Base-by-base conservation (phyloP, 768 basidiomycete genomes). In the Favolaschia claudopus region DNA sequence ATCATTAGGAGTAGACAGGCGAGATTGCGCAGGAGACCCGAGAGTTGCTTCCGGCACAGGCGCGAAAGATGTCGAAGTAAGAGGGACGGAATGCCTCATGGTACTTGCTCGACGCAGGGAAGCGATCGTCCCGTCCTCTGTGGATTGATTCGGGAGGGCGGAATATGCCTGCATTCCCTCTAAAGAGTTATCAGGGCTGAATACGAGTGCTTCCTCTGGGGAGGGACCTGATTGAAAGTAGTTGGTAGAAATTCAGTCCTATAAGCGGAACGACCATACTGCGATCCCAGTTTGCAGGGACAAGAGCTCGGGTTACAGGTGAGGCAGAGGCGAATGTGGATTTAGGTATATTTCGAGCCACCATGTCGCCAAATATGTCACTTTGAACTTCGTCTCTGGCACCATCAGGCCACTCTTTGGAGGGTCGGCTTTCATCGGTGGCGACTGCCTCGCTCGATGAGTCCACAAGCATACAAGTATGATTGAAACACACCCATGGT, bases 201-300 rank as follows among this genome's bases (percentile, higher is more conserved):
- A 49, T 4, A 36, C n/a, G 12, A 48, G 27, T 6, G 51, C 17
- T 17, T 22, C 20, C n/a, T 22, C 19, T 15, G 50, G 33, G 33
- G 52, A 32, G 1, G 47, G 42, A 14, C 22, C 59, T 60, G 29
- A 17, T 28, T 22, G 25, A 7, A 15, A 42, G n/a, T n/a, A n/a
- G n/a, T n/a, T 20, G 19, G 40, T 19, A 49, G 22, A 42, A 55
- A 2, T 12, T 44, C 20, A 31, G 31, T 28, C 19, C 3, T 19
- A 38, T 8, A 20, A 25, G 34, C 25, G 33, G 27, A 44, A 17
- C 27, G n/a, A 7, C 9, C 12, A 48, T 1, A 5, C 2, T 27
- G 47, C 6, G 48, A 22, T 56, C 31, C 60, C 60, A 61, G 31
- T 61, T 49, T 10, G 28, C 60, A 10, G 60, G 60, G 24, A 47